phyloP scores from a whole-genome alignment of 2,329 filamentous ascomycete genomes.

The Endoconidiophora polonica region DNA sequence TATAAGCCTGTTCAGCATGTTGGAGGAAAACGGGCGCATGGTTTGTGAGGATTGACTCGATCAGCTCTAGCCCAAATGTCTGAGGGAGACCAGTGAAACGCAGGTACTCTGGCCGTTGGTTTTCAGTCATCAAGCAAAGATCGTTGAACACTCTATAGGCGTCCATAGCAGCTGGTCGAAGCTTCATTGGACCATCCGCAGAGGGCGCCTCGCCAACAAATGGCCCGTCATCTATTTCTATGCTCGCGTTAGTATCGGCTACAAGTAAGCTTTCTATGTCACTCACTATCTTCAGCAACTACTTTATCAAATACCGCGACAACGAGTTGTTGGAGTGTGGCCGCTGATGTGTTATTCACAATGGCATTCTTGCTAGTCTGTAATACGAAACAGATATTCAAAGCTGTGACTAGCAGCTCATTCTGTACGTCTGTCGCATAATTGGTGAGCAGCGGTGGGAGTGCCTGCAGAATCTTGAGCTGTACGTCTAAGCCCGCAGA shows the following conservation, averaged over 20 bases:
- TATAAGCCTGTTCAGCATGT: conserved; percentile 65
- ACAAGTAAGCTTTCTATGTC: neutral
- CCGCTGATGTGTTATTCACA: conserved; percentile 87
- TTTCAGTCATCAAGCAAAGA: conserved; percentile 72
- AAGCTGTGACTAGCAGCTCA: conserved; percentile 60
- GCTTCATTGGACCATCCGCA: conserved; percentile 44
- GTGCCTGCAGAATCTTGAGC: conserved; percentile 82
- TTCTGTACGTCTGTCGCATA: conserved; percentile 70
- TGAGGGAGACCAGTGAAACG: conserved; percentile 62
- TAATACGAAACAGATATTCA: conserved; percentile 83
- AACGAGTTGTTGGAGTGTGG: conserved; percentile 88
- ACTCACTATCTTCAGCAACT: conserved; percentile 58
- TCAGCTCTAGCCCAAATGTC: conserved; percentile 75
- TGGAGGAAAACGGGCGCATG: conserved; percentile 64
- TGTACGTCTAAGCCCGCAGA: conserved; percentile 75
- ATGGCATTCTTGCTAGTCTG: conserved; percentile 85
- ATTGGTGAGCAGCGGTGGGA: conserved; percentile 80
- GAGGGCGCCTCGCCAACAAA: conserved; percentile 50
- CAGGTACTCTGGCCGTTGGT: conserved; percentile 67
- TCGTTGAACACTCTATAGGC: conserved; percentile 78
- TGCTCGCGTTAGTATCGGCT: neutral
- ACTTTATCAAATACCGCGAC: conserved; percentile 91
- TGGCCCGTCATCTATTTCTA: conserved; percentile 33
- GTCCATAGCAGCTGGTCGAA: conserved; percentile 66
- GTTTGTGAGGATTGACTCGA: conserved; percentile 77